These are phyloP conservation scores for Lantana camara DNA, from an alignment of 257 asterid species.

Conservation along the genomic window DNA sequence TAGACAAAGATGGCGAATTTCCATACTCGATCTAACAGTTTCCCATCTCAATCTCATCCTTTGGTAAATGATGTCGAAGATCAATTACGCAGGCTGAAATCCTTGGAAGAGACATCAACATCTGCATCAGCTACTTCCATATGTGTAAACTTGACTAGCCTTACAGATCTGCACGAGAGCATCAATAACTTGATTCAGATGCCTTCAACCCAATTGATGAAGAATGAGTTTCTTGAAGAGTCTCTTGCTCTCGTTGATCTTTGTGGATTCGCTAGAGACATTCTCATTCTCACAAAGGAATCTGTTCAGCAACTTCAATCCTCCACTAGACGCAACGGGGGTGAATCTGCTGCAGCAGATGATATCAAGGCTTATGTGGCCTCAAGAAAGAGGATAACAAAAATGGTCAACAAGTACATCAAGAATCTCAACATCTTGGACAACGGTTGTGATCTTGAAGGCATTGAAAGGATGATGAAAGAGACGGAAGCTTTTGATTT, in stretches of 20 bases:
- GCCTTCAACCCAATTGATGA: conserved; percentile 35
- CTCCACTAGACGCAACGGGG: conserved; percentile 32
- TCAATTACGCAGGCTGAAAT: conserved; percentile 28
- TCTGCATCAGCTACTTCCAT: conserved; percentile 16
- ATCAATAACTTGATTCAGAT: conserved; percentile 36
- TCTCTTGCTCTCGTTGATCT: conserved; percentile 39
- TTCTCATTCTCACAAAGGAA: conserved; percentile 18
- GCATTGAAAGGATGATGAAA: conserved; percentile 5
- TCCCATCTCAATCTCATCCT: conserved; percentile 42
- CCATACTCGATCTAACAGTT: conserved; percentile 14
- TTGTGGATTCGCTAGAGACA: conserved; percentile 15
- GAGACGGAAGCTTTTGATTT: conserved; percentile 31
- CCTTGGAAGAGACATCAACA: conserved; percentile 24
- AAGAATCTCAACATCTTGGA: conserved; percentile 26
- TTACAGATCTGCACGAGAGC: conserved; percentile 34
- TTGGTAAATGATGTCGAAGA: conserved; percentile 20
- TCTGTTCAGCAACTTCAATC: conserved; percentile 32
- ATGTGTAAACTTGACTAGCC: conserved; percentile 32
- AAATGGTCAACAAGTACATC: conserved; percentile 28
- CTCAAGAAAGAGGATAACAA: conserved; percentile 37
- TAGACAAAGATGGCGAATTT: neutral
- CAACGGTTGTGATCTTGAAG: neutral
- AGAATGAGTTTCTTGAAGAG: conserved; percentile 36
- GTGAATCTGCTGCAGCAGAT: conserved; percentile 14
- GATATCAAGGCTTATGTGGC: conserved; percentile 22